phyloP scores from a whole-genome alignment of 331 rosid species.

The Rosa hybrid region DNA sequence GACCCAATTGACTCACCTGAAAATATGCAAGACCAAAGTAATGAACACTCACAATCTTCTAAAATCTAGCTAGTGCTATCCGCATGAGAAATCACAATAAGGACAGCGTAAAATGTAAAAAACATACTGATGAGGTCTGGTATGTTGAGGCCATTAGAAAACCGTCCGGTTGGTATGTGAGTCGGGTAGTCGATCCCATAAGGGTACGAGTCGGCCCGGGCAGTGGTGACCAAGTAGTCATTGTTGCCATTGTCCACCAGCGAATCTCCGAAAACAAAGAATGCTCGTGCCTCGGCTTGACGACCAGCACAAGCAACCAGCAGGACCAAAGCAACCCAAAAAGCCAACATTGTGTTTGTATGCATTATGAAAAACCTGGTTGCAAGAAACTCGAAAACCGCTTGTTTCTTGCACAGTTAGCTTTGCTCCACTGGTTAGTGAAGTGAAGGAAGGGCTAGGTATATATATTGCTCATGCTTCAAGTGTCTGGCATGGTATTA shows the following conservation, averaged over 20 bases:
- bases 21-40: background rate
- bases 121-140: conserved; percentile 78
- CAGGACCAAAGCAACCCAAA: conserved; percentile 21
- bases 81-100: background rate
- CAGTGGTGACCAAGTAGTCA: conserved; percentile 69
- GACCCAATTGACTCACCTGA: conserved; percentile 73
- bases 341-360: background rate
- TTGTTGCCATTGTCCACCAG: conserved; percentile 89
- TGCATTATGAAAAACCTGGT: conserved; percentile 11
- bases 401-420: background rate
- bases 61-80: background rate
- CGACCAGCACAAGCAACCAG: conserved; percentile 18
- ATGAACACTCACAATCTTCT: background rate
- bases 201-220: conserved; percentile 78
- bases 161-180: conserved; percentile 77
- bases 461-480: conserved; percentile 27
- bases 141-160: conserved; percentile 87
- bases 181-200: conserved; percentile 86
- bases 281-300: conserved; percentile 61
- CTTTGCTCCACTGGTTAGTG: background rate
- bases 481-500: conserved; percentile 21
- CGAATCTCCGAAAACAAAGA: conserved; percentile 89
- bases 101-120: background rate
- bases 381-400: background rate
- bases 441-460: conserved; percentile 16